A percentile compares a stretch with the other conserved stretches of the same genome.
phyloP scores from a whole-genome alignment of 768 basidiomycete genomes.

The Lactifluus volemus region DNA sequence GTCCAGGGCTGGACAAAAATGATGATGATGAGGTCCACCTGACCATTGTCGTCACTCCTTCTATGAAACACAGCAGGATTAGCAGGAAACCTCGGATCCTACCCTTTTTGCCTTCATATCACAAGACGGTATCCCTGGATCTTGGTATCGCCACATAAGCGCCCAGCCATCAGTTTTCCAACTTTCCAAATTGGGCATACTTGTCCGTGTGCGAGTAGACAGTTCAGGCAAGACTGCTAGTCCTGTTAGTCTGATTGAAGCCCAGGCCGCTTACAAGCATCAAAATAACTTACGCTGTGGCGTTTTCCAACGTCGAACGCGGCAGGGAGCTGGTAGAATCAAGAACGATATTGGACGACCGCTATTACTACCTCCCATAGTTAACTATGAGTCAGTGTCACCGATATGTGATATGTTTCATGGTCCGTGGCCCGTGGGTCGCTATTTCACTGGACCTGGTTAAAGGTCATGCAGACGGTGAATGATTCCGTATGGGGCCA shows the following conservation, averaged over 20 bases:
- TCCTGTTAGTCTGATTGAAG: neutral
- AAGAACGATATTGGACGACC: neutral
- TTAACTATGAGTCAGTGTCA: neutral
- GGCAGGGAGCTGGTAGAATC: neutral
- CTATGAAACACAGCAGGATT: neutral
- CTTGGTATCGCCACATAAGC: neutral
- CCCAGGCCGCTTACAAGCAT: neutral
- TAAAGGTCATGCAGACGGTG: neutral
- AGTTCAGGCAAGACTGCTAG: neutral
- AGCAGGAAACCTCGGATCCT: neutral
- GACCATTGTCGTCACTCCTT: neutral
- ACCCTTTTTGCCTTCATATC: neutral
- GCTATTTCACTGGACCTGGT: neutral
- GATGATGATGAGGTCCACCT: neutral
- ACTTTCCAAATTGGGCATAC: neutral
- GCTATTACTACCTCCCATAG: neutral
- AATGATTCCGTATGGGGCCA: neutral
- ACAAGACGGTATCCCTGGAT: slow-evolving; percentile 1
- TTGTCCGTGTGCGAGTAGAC: neutral
- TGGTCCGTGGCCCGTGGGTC: neutral
- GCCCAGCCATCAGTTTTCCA: neutral
- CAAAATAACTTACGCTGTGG: neutral
- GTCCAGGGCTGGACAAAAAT: neutral
- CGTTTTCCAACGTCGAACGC: neutral
- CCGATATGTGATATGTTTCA: neutral